A percentile compares a stretch with the other conserved stretches of the same genome.
Conservation (phyloP, 2,329 filamentous ascomycete genomes). For the Dactylellina drechsleri region DNA sequence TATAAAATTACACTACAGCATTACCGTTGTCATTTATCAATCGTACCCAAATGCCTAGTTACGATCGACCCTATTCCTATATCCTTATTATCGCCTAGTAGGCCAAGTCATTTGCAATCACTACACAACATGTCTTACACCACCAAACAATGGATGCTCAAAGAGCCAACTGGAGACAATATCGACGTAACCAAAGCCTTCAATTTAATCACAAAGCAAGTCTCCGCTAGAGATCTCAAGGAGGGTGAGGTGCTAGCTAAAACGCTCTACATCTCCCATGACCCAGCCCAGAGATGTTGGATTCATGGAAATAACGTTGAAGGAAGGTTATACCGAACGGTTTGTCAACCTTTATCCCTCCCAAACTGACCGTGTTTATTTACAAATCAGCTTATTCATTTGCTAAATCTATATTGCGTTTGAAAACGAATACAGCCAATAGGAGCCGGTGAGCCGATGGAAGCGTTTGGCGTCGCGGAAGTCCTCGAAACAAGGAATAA, state of each 20-base stretch:
- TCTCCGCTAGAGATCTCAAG: slow-evolving; percentile 15
- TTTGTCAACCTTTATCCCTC: not conserved
- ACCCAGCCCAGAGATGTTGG: slow-evolving; percentile 48
- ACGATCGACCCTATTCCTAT: not conserved
- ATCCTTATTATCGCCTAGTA: not conserved
- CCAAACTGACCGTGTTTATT: too few relatives aligned
- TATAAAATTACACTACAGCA: too few relatives aligned
- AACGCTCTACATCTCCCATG: slow-evolving; percentile 46
- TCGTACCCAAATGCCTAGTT: not conserved
- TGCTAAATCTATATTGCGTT: too few relatives aligned
- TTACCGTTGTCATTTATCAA: not conserved
- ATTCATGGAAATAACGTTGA: slow-evolving; percentile 37
- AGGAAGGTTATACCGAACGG: slow-evolving; percentile 27
- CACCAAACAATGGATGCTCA: slow-evolving; percentile 51
- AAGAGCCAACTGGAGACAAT: slow-evolving; percentile 23
- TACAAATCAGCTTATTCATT: too few relatives aligned
- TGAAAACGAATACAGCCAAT: slow-evolving; percentile 25
- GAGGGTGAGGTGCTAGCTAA: slow-evolving; percentile 46
- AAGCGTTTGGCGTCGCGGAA: slow-evolving; percentile 28
- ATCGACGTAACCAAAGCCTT: slow-evolving; percentile 30
- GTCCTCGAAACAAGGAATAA: slow-evolving; percentile 31
- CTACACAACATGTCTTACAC: not conserved
- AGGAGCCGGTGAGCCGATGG: slow-evolving; percentile 35
- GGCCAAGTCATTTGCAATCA: not conserved
- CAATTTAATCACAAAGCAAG: slow-evolving; percentile 10